Evolutionary conservation across 2,329 filamentous ascomycete genomes (phyloP).

Genomic region (Colletotrichum paranaense): DNA sequence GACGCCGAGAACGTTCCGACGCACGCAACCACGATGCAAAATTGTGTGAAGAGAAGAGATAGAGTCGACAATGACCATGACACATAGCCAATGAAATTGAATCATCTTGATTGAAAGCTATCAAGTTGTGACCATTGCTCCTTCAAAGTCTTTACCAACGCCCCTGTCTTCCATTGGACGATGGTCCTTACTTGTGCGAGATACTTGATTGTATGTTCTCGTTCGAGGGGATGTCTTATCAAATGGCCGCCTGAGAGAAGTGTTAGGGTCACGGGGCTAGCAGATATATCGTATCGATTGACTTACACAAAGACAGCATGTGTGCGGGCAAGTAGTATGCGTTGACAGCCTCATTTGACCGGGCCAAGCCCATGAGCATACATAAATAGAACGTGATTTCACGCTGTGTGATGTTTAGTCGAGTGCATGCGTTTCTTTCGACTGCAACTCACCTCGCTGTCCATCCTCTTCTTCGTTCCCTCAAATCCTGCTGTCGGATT

Average conservation of each 20-base stretch:
- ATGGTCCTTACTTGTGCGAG: conserved; percentile 25
- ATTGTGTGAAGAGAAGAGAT: too few species aligned
- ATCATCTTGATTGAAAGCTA: conserved; percentile 22
- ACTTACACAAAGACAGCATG: conserved; percentile 39
- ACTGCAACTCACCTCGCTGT: conserved; percentile 22
- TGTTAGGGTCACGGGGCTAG: not conserved
- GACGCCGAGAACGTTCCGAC: not conserved
- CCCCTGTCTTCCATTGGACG: conserved; percentile 29
- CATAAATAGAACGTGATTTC: conserved; percentile 29
- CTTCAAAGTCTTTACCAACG: conserved; percentile 35
- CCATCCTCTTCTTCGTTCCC: conserved; percentile 17
- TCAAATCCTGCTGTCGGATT: conserved; percentile 21
- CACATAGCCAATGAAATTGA: not conserved
- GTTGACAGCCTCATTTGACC: conserved; percentile 38
- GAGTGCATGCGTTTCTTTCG: not conserved
- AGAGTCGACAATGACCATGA: not conserved
- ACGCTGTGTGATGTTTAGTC: not conserved
- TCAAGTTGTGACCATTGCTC: conserved; percentile 29
- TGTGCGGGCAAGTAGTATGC: conserved; percentile 39
- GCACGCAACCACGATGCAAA: too few species aligned
- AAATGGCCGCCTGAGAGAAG: conserved; percentile 6
- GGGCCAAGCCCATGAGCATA: conserved; percentile 37
- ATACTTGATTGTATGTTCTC: conserved; percentile 39
- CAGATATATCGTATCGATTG: rapidly evolving
- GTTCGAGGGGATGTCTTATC: conserved; percentile 19